phyloP scores from a whole-genome alignment of 2,329 filamentous ascomycete genomes.

The Hymenoscyphus scutula region DNA sequence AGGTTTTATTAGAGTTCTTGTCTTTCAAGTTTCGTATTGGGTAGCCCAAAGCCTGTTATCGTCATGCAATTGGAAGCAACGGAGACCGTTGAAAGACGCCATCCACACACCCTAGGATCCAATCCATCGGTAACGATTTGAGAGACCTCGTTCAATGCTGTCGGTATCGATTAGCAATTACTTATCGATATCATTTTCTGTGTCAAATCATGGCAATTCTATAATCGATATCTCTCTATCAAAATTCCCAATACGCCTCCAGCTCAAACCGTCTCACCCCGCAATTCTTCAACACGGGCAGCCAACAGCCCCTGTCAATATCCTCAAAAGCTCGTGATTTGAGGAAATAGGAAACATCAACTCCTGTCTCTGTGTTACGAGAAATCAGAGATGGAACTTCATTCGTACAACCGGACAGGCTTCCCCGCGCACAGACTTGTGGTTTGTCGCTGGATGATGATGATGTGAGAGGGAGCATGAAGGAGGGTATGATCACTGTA shows the following conservation, averaged over 20 bases:
- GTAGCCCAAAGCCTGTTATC: neutral
- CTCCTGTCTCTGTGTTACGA: neutral
- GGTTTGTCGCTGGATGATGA: neutral
- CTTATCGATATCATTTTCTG: neutral
- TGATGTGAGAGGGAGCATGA: neutral
- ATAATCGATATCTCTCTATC: neutral
- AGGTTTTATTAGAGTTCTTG: neutral
- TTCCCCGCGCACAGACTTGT: slow-evolving; percentile 13
- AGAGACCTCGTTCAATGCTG: neutral
- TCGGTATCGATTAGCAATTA: neutral
- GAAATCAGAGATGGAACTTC: neutral
- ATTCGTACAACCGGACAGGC: neutral
- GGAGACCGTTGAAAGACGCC: neutral
- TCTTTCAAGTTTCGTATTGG: neutral
- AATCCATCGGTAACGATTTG: neutral
- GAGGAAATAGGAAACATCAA: slow-evolving; percentile 1
- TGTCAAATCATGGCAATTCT: neutral
- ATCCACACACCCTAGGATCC: neutral
- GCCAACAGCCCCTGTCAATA: neutral
- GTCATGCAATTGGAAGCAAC: neutral
- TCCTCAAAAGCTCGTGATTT: neutral
- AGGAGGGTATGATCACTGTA: neutral
- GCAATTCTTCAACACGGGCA: neutral
- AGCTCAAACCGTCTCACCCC: neutral
- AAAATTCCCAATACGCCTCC: neutral